Percentiles rank a stretch among this genome's conserved stretches.
These are phyloP conservation scores for Fusarium tupiense DNA, from an alignment of 2,329 filamentous ascomycete genomes.

Conservation along the genomic window DNA sequence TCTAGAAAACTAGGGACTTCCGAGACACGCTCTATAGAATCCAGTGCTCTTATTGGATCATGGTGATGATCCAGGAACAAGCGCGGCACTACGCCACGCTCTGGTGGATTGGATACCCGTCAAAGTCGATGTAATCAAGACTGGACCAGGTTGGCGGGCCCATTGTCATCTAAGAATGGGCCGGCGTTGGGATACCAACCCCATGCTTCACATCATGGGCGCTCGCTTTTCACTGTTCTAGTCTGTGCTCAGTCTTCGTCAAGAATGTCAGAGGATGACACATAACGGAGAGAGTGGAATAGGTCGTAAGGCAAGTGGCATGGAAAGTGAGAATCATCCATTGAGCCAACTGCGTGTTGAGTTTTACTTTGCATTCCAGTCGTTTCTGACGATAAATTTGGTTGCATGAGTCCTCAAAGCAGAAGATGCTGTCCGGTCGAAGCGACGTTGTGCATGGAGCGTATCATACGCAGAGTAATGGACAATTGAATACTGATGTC, in stretches of 20 bases:
- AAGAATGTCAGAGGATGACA: neutral
- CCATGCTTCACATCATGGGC: neutral
- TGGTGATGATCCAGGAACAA: slow-evolving; percentile 10
- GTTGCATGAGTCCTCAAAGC: too few relatives aligned
- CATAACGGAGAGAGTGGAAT: neutral
- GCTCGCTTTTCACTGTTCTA: neutral
- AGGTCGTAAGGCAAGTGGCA: neutral
- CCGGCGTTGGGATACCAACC: neutral
- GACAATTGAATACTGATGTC: too few relatives aligned
- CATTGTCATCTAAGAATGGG: neutral
- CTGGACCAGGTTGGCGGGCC: neutral
- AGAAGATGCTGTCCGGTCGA: neutral
- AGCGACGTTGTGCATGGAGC: too few relatives aligned
- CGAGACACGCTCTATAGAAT: neutral
- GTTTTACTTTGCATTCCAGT: slow-evolving; percentile 30
- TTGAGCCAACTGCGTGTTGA: neutral
- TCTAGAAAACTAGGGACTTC: slow-evolving; percentile 2
- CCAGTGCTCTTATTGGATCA: neutral
- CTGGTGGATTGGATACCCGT: neutral
- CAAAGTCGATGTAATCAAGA: neutral
- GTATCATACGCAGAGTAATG: neutral
- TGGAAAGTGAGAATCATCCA: neutral
- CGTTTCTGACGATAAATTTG: neutral
- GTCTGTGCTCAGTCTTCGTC: neutral
- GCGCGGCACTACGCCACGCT: neutral